These are phyloP conservation scores for Nakaseomyces bracarensis DNA, from an alignment of 1,139 yeast genomes.

Conservation along the genomic window DNA sequence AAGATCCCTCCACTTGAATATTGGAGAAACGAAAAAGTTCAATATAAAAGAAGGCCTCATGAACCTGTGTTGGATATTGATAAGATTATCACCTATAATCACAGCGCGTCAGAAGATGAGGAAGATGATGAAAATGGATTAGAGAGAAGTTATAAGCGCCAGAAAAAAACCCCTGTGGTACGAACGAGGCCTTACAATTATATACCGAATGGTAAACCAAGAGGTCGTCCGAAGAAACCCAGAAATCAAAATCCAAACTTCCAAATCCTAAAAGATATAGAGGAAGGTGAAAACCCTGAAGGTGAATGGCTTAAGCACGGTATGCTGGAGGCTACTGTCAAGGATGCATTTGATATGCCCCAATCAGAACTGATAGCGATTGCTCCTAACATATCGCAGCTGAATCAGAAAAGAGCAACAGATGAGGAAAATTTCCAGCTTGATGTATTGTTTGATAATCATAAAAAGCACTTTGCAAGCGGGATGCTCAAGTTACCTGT, in stretches of 20 bases:
- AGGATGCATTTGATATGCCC: constrained; percentile 41
- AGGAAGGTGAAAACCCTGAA: constrained; percentile 37
- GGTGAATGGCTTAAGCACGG: constrained; percentile 51
- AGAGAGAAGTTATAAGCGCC: constrained; percentile 4
- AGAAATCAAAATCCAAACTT: constrained; percentile 13
- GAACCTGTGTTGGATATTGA: constrained; percentile 53
- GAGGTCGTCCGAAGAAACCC: constrained; percentile 24
- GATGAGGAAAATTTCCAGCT: constrained; percentile 52
- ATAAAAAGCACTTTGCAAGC: constrained; percentile 61
- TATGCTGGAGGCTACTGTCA: constrained; percentile 46
- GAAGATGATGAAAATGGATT: constrained; percentile 9
- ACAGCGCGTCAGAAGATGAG: constrained; percentile 29
- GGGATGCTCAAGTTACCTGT: constrained; percentile 66
- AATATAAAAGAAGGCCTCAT: constrained; percentile 47
- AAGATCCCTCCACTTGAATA: constrained; percentile 68
- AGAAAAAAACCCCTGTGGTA: constrained; percentile 10
- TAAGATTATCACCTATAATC: constrained; percentile 43
- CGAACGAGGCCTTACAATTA: constrained; percentile 23
- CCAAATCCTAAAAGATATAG: constrained; percentile 19
- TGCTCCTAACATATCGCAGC: constrained; percentile 56
- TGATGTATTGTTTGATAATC: constrained; percentile 60
- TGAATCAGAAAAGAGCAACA: constrained; percentile 37
- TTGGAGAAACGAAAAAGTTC: constrained; percentile 77
- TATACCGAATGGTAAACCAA: constrained; percentile 23
- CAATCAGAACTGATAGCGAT: constrained; percentile 52